Base-by-base conservation (phyloP, 2,329 filamentous ascomycete genomes). In the Botryotinia convoluta region DNA sequence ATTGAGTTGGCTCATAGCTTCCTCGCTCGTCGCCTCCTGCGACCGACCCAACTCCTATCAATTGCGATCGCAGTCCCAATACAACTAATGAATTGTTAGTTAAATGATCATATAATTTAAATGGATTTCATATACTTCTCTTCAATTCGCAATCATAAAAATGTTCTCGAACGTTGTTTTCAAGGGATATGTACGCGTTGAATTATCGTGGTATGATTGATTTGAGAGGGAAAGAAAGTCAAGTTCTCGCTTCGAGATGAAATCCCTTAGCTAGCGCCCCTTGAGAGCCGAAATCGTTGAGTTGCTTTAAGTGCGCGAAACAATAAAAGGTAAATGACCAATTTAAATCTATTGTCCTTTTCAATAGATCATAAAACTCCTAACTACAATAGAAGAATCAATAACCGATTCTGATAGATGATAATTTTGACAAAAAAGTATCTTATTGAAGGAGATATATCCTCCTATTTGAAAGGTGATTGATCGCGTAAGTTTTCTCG, bases 11-110 rank as follows among this genome's bases (percentile, higher is more conserved):
- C 54, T 71, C 74, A 72, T 74, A 67, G 69, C 74, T 72, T 69
- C 68, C 67, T 67, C 69, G 48, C 60, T 73, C 71, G 72, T 74
- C 70, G 73, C 73, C 73, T 63, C 72, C 75, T 72, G 73, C 65
- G 69, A 72, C 69, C 72, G 76, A 73, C 74, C 69, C 72, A 75
- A 74, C 74, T 71, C 74, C 76, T 74, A 62, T 75, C 69, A 74
- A 74, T 74, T 74, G 76, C 77, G 75, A 77, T 73, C 70, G 76
- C 75, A 68, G 72, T 69, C 72, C 67, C 72, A 70, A 65, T 71
- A 74, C 63, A 67, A 74, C 78, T 80, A 74, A 62, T 60, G 59
- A 44, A 39, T 71, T 67, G 74, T 80, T 79, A 80, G 78, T 71
- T 70, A 32, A 75, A 44, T 60, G 42, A 45, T 51, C 32, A 59